Percentiles rank a stretch among this genome's conserved stretches.
Conservation (phyloP, 306 rosid species). For the Echinosophora koreensis region DNA sequence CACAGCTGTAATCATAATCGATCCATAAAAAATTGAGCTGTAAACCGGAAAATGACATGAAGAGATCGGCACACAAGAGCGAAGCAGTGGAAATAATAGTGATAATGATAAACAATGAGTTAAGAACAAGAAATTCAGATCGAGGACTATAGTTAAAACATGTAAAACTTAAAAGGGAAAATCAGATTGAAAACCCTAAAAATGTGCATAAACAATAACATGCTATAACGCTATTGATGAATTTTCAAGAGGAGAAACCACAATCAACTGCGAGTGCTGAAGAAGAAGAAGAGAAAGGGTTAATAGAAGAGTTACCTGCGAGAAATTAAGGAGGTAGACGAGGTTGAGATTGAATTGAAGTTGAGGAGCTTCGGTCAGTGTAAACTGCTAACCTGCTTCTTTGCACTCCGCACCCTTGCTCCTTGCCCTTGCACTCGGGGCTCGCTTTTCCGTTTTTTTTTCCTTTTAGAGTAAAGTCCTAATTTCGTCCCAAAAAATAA, state of each 20-base stretch:
- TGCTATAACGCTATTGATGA: not conserved
- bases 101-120: not conserved
- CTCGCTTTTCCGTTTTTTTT: too few species aligned
- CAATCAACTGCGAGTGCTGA: not conserved
- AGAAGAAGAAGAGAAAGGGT: not conserved
- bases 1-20: slow-evolving; percentile 23
- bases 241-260: not conserved
- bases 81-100: not conserved
- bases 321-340: slow-evolving; percentile 27
- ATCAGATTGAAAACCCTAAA: slow-evolving; percentile 52
- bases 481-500: too few species aligned
- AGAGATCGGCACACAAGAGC: not conserved
- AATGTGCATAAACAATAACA: not conserved
- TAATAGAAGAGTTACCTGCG: slow-evolving; percentile 15
- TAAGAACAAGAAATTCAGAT: slow-evolving; percentile 39
- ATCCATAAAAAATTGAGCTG: slow-evolving; percentile 19
- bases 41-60: not conserved
- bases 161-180: not conserved
- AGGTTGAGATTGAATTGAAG: not conserved
- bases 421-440: not conserved
- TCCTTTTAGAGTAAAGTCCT: too few species aligned
- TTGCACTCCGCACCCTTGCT: not conserved
- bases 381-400: not conserved
- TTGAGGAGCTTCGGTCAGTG: not conserved
- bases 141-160: slow-evolving; percentile 1